Evolutionary conservation across 345 rosid genomes (phyloP).

Genomic region (Eucalyptus guilfoylei): DNA sequence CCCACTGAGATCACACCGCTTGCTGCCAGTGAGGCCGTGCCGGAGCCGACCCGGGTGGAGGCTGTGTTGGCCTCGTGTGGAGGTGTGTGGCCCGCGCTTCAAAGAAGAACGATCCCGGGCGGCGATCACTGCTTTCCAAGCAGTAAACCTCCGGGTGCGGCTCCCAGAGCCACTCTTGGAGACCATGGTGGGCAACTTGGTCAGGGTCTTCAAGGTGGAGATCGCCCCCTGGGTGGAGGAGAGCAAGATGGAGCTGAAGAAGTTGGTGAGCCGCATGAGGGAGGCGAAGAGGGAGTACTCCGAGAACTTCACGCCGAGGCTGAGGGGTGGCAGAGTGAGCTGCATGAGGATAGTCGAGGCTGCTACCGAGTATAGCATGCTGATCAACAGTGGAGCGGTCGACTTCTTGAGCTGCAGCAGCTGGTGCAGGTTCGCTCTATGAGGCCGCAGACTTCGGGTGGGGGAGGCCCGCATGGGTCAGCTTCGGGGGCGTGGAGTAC

Average conservation of each 20-base stretch:
- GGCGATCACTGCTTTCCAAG: background rate
- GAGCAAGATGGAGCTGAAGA: background rate
- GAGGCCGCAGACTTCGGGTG: slow-evolving; percentile 16
- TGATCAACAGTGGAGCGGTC: background rate
- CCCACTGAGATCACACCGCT: background rate
- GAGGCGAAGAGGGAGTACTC: background rate
- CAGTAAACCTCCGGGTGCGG: slow-evolving; percentile 13
- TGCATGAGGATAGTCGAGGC: background rate
- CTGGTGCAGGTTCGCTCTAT: slow-evolving; percentile 4
- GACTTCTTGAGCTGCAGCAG: slow-evolving; percentile 3
- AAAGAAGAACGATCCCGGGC: background rate
- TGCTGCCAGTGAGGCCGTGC: background rate
- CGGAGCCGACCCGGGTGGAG: background rate
- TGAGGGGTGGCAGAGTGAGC: background rate
- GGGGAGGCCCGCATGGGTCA: slow-evolving; percentile 19
- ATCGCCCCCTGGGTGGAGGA: background rate
- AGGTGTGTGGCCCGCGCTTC: background rate
- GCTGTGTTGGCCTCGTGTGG: background rate
- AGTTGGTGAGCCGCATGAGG: slow-evolving; percentile 1
- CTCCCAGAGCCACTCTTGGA: background rate
- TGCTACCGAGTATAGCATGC: background rate
- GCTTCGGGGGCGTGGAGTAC: background rate
- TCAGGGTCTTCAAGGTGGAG: background rate
- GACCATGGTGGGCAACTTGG: background rate
- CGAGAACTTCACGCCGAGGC: background rate